These are phyloP conservation scores for Kalaharituber pfeilii DNA, from an alignment of 2,329 filamentous ascomycete species.

Conservation along the genomic window DNA sequence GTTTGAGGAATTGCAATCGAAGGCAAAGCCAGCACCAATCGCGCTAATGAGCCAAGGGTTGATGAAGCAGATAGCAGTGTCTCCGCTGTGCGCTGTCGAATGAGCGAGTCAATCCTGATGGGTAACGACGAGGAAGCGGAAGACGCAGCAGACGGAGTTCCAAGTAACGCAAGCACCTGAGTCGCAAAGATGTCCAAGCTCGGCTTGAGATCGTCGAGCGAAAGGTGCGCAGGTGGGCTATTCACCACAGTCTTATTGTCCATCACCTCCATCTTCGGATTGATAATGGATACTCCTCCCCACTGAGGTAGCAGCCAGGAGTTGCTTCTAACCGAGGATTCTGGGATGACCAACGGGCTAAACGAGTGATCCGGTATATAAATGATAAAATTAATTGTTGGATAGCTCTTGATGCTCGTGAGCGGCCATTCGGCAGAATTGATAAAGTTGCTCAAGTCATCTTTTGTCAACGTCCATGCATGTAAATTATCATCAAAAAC, in stretches of 20 bases:
- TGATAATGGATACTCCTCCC: conserved; percentile 61
- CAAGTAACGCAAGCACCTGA: conserved; percentile 74
- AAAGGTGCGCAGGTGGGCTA: conserved; percentile 33
- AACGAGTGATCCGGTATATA: conserved; percentile 60
- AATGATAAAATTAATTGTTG: conserved; percentile 89
- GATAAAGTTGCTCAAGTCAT: conserved; percentile 84
- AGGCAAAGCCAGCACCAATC: conserved; percentile 64
- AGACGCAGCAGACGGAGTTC: conserved; percentile 57
- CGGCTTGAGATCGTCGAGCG: conserved; percentile 50
- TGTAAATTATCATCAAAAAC: conserved; percentile 36
- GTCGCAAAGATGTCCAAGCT: conserved; percentile 80
- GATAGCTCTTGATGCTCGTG: conserved; percentile 79
- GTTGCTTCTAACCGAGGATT: conserved; percentile 31
- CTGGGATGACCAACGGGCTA: conserved; percentile 42
- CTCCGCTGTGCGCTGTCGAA: conserved; percentile 69
- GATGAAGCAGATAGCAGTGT: conserved; percentile 79
- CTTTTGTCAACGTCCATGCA: conserved; percentile 55
- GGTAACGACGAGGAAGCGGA: conserved; percentile 68
- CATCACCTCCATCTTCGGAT: conserved; percentile 28
- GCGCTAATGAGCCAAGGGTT: conserved; percentile 79
- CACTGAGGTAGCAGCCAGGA: conserved; percentile 59
- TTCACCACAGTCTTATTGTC: conserved; percentile 17
- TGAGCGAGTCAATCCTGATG: conserved; percentile 65
- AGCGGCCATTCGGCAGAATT: conserved; percentile 97
- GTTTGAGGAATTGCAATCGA: conserved; percentile 80